phyloP scores from a whole-genome alignment of 148 eudicot genomes.

The Persicaria maculosa region DNA sequence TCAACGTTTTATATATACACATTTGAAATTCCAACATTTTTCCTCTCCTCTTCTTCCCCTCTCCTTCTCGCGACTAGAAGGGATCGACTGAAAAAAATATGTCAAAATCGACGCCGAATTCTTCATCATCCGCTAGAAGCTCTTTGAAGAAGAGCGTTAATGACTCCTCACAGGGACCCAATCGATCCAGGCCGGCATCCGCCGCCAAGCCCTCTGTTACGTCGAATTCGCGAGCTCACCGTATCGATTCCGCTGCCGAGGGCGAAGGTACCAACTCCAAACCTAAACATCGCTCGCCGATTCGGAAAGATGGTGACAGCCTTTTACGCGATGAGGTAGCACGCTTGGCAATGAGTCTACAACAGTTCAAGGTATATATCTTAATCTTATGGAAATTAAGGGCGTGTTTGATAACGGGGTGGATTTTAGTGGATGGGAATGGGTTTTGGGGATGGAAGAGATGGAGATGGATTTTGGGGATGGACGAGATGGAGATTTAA shows the following conservation, averaged over 20 bases:
- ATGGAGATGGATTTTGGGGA: no score
- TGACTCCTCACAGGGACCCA: not conserved
- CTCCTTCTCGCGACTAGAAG: not conserved
- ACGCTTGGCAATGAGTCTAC: conserved; percentile 47
- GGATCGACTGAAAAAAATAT: not conserved
- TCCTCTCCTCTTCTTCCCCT: not conserved
- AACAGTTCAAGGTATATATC: conserved; percentile 50
- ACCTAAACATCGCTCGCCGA: conserved; percentile 16
- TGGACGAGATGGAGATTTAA: no score
- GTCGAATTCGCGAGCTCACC: not conserved
- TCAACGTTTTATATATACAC: no score
- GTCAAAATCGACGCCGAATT: not conserved
- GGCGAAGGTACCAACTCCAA: not conserved
- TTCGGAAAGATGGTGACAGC: conserved; percentile 51
- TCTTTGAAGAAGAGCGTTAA: not conserved
- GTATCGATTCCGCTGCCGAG: not conserved
- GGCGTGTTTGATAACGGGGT: no score
- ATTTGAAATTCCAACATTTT: not conserved
- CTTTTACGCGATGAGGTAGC: conserved; percentile 52
- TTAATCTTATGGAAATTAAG: not conserved
- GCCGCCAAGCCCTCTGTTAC: not conserved
- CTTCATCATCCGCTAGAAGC: not conserved
- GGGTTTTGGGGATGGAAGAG: no score
- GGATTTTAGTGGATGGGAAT: no score
- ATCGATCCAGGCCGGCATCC: not conserved